Evolutionary conservation across 352 stramenopile genomes (phyloP), one percentile per base, ranked within the genome.

Genomic region (Phytophthora fragariae): DNA sequence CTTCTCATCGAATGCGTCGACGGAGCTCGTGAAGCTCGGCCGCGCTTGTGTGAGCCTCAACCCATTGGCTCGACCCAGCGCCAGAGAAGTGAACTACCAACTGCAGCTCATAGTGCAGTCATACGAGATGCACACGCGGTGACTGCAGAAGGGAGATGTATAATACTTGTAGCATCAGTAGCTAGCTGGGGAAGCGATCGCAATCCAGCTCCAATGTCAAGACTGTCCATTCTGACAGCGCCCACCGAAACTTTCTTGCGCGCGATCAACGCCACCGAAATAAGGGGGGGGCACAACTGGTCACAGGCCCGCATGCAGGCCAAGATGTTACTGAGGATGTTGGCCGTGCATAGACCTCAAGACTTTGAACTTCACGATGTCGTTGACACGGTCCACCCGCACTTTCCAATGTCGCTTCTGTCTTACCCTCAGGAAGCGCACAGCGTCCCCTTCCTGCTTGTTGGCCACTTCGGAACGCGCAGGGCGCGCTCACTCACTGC

Each of bases 351-450:
- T 76, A 76, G 52, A 59, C 46, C 52, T 54, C 63, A 17, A 61
- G 27, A 55, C 27, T 64, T 72, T 70, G 67, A 70, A 65, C 53
- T 31, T 62, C 57, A 57, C 68, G 53, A 52, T 58, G 57, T 76
- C 63, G 69, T 68, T 76, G 62, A 68, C 69, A 65, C 61, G 53
- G 53, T 46, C 56, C 8, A 21, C 15, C 19, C 49, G 68, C 37
- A 59, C 57, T 72, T 72, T 76, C 64, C 64, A 61, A 65, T 69
- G 69, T 39, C 69, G 52, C 57, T 72, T 76, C 69, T 76, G 57
- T 41, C n/a, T 27, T 54, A 19, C n/a, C 47, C 2, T 53, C 46
- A n/a, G 19, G 47, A 54, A 54, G n/a, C 10, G 19, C 17, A 11
- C 10, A n/a, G 10, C 39, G 12, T 37, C 54, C 57, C 46, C 50